These are phyloP conservation scores for Suhomyces atakaporum DNA, from an alignment of 1,139 yeast species.

Conservation along the genomic window DNA sequence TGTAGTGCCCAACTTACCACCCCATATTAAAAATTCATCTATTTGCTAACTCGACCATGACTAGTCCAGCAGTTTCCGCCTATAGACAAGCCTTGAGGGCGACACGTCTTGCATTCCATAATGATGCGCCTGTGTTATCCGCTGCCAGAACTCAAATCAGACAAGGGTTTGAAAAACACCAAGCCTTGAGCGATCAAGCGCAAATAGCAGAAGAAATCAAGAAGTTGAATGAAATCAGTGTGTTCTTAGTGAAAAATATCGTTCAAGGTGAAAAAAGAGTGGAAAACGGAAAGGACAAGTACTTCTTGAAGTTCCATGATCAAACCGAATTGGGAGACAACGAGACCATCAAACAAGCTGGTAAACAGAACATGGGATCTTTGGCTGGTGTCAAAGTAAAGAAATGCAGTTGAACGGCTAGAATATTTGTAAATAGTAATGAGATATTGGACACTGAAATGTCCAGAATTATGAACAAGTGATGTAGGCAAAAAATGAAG, in stretches of 20 bases:
- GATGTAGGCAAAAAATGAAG: too few relatives aligned
- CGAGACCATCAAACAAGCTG: constrained; percentile 48
- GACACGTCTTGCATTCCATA: constrained; percentile 63
- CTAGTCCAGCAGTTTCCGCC: constrained; percentile 42
- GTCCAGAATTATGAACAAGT: too few relatives aligned
- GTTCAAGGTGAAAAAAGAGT: constrained; percentile 75
- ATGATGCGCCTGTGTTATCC: constrained; percentile 52
- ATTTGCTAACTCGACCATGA: constrained; percentile 5
- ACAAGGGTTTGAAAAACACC: constrained; percentile 53
- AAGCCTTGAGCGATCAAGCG: constrained; percentile 28
- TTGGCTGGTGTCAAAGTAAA: constrained; percentile 43
- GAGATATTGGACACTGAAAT: too few relatives aligned
- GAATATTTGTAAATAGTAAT: constrained; percentile 7
- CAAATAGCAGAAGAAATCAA: constrained; percentile 54
- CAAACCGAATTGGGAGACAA: constrained; percentile 92
- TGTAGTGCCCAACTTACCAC: not conserved
- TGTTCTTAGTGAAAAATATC: constrained; percentile 66
- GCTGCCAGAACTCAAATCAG: constrained; percentile 71
- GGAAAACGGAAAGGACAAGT: constrained; percentile 34
- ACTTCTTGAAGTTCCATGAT: constrained; percentile 67
- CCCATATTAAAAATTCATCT: constrained; percentile 2
- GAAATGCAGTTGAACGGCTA: constrained; percentile 19
- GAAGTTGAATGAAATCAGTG: constrained; percentile 69
- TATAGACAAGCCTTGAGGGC: constrained; percentile 75
- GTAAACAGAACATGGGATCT: constrained; percentile 39